Evolutionary conservation across 202 grass and related monocot species (phyloP), one percentile per base, ranked within the genome.

Genomic region (Saccharum hybrid): DNA sequence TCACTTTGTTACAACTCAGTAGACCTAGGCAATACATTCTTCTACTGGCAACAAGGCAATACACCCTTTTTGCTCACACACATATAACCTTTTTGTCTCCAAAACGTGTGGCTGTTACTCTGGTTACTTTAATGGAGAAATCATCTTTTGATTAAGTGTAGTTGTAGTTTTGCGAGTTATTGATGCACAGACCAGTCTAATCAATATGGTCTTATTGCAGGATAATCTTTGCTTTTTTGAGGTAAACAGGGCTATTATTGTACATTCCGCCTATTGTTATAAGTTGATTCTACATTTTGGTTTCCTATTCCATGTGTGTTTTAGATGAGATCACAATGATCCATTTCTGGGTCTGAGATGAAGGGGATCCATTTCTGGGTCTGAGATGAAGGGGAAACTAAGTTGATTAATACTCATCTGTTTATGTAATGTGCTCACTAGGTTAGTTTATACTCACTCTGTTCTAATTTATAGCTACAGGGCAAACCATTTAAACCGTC

Each of bases 1-100:
- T 79, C 62, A 86, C 62, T 71, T 83, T 59, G 63, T 72, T 75
- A 75, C 69, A 72, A 72, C 54, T 57, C 42, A 30, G 18, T 79
- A 73, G 45, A 14, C 10, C 31, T 75, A 74, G 69, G 37, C 30
- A 63, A 36, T 84, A 36, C 63, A 88, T 69, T 78, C 5, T 68
- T 83, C 61, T 84, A 31, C 45, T 63, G 7, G 72, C 10, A 42
- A 23, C 56, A 77, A 72, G 82, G 45, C 64, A 46, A 39, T 77
- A 42, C 26, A 81, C 39, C 66, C 30, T 71, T 67, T 71, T 66
- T 54, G 45, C 72, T 48, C 66, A 23, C 63, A 4, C 66, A 46
- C 43, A 66, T 72, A 74, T 64, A 78, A 60, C 66, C 22, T 83
- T 78, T 83, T 15, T 63, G 71, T 8, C 26, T 79, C 31, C 3